phyloP scores from a whole-genome alignment of 1,284 basidiomycete genomes.

The Boletus sp. region DNA sequence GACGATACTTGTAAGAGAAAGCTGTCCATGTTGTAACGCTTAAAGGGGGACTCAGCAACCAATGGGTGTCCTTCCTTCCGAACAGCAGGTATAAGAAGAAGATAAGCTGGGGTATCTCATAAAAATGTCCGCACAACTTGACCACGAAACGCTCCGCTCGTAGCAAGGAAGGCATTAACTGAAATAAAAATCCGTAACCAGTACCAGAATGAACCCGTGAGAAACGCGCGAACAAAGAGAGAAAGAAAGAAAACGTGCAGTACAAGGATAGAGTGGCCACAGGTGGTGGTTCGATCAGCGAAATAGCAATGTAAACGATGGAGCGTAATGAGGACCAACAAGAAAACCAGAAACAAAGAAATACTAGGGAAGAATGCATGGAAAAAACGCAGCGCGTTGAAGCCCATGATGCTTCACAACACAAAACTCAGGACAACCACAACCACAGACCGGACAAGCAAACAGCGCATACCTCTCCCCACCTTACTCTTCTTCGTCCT shows the following conservation, averaged over 20 bases:
- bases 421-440: conserved; percentile 5
- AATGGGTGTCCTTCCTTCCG: neutral
- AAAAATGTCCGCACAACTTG: conserved; percentile 16
- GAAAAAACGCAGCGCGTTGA: neutral
- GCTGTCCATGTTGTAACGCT: no score
- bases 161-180: neutral
- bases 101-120: conserved; percentile 23
- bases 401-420: neutral
- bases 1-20: no score
- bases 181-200: conserved; percentile 20
- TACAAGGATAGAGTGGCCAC: conserved; percentile 13
- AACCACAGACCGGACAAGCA: conserved; percentile 6
- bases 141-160: neutral
- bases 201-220: conserved; percentile 16
- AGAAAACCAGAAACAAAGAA: conserved; percentile 6
- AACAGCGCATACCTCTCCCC: conserved; percentile 5
- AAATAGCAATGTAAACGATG: conserved; percentile 22
- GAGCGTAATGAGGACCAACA: conserved; percentile 2
- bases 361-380: conserved; percentile 4
- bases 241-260: conserved; percentile 1
- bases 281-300: conserved; percentile 7
- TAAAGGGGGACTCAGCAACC: no score
- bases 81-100: conserved; percentile 10
- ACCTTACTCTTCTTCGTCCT: conserved; percentile 60
- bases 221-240: conserved; percentile 2